A percentile compares a stretch with the other conserved stretches of the same genome.
Conservation (phyloP, 805 yeast species). For the Cyberlindnera subsufficiens region DNA sequence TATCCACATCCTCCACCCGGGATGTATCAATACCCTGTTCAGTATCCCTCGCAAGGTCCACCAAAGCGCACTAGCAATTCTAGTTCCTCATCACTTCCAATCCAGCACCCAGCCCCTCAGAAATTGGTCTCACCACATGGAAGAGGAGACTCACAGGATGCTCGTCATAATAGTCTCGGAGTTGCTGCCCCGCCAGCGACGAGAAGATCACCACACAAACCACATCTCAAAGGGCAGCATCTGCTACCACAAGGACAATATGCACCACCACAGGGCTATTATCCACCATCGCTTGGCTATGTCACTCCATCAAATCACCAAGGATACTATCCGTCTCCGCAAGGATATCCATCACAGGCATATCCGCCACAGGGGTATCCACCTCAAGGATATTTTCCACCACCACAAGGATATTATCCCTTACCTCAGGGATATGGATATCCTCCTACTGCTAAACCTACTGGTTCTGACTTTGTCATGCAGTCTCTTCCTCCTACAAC, state of each 20-base stretch:
- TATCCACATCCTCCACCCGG: neutral
- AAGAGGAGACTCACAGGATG: neutral
- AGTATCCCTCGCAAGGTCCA: neutral
- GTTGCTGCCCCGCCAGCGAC: neutral
- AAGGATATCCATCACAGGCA: slow-evolving; percentile 10
- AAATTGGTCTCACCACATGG: slow-evolving; percentile 6
- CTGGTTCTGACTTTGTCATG: slow-evolving; percentile 37
- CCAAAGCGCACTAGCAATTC: slow-evolving; percentile 2
- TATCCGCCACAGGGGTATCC: slow-evolving; percentile 23
- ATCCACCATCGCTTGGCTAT: slow-evolving; percentile 15
- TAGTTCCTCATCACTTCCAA: slow-evolving; percentile 8
- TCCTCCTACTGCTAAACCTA: slow-evolving; percentile 9
- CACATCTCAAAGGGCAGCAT: slow-evolving; percentile 4
- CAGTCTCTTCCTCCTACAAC: slow-evolving; percentile 41
- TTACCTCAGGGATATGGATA: slow-evolving; percentile 10
- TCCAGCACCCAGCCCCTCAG: slow-evolving; percentile 3
- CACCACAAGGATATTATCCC: slow-evolving; percentile 12
- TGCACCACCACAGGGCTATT: slow-evolving; percentile 4
- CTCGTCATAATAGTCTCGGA: neutral
- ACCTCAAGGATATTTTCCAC: slow-evolving; percentile 19
- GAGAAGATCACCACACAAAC: neutral
- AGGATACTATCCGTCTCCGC: slow-evolving; percentile 15
- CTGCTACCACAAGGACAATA: slow-evolving; percentile 6
- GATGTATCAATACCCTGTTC: neutral
- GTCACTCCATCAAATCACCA: slow-evolving; percentile 6